Percentiles rank a stretch among this genome's conserved stretches.
Conservation (phyloP, 768 basidiomycete species). For the Amylocystis lapponica region DNA sequence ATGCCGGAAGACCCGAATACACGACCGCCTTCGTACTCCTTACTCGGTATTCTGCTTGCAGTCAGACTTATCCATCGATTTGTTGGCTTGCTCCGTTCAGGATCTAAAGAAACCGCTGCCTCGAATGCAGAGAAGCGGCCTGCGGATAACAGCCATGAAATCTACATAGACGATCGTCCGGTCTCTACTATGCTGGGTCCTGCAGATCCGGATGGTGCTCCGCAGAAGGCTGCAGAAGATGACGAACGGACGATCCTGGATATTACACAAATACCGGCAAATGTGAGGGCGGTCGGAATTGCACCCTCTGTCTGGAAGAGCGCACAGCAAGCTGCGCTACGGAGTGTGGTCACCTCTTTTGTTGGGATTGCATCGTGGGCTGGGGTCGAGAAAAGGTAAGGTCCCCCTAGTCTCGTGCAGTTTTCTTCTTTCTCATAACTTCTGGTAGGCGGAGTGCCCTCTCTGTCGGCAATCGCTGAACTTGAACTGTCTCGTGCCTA, state of each 20-base stretch:
- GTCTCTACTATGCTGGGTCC: conserved; percentile 51
- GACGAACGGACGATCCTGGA: conserved; percentile 66
- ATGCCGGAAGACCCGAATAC: conserved; percentile 64
- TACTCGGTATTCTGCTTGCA: conserved; percentile 70
- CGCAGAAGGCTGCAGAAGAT: conserved; percentile 57
- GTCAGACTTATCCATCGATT: conserved; percentile 62
- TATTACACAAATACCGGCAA: conserved; percentile 46
- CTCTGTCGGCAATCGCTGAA: conserved; percentile 75
- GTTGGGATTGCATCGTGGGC: conserved; percentile 84
- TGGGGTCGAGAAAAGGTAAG: conserved; percentile 85
- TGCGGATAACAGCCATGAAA: conserved; percentile 30
- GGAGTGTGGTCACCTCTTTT: conserved; percentile 87
- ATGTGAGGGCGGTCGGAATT: conserved; percentile 55
- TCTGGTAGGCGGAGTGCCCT: conserved; percentile 71
- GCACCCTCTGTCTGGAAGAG: conserved; percentile 83
- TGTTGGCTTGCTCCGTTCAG: conserved; percentile 36
- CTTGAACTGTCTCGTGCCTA: conserved; percentile 64
- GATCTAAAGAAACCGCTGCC: conserved; percentile 20
- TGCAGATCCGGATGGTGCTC: conserved; percentile 46
- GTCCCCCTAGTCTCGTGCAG: not conserved
- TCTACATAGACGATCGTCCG: conserved; percentile 54
- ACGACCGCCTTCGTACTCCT: conserved; percentile 80
- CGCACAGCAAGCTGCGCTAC: conserved; percentile 77
- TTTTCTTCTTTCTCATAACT: not conserved
- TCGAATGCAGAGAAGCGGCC: conserved; percentile 31